Percentiles rank a stretch among this genome's conserved stretches.
Conservation (phyloP, 2,329 filamentous ascomycete genomes). For the Alternaria conjuncta region DNA sequence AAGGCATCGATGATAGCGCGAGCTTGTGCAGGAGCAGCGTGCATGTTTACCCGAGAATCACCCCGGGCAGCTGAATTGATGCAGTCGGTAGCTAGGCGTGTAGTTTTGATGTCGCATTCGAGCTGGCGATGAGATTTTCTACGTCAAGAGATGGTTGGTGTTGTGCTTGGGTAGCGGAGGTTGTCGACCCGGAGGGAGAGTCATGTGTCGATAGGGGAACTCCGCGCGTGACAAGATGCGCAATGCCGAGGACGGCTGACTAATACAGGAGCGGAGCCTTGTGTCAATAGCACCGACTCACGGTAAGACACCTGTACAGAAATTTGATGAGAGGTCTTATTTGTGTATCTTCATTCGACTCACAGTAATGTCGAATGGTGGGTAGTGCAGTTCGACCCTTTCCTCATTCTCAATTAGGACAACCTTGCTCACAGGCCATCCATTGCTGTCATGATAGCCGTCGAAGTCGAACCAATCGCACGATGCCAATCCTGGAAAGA, state of each 20-base stretch:
- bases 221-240: neutral
- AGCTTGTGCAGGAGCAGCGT: conserved; percentile 5
- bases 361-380: conserved; percentile 37
- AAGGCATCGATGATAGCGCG: conserved; percentile 9
- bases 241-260: neutral
- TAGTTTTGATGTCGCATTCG: neutral
- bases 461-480: conserved; percentile 46
- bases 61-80: conserved; percentile 1
- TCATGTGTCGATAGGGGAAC: neutral
- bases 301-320: neutral
- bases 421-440: conserved; percentile 40
- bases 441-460: conserved; percentile 41
- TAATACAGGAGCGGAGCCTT: neutral
- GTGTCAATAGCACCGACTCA: neutral
- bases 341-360: neutral
- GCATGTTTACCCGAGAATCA: neutral
- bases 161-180: neutral
- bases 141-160: neutral
- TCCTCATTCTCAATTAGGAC: conserved; percentile 28
- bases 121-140: neutral
- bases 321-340: neutral
- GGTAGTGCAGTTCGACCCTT: conserved; percentile 37
- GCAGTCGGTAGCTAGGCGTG: neutral
- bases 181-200: neutral
- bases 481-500: conserved; percentile 27